These are phyloP conservation scores for Penicillium verhagenii DNA, from an alignment of 495 filamentous ascomycete genomes.

Conservation along the genomic window DNA sequence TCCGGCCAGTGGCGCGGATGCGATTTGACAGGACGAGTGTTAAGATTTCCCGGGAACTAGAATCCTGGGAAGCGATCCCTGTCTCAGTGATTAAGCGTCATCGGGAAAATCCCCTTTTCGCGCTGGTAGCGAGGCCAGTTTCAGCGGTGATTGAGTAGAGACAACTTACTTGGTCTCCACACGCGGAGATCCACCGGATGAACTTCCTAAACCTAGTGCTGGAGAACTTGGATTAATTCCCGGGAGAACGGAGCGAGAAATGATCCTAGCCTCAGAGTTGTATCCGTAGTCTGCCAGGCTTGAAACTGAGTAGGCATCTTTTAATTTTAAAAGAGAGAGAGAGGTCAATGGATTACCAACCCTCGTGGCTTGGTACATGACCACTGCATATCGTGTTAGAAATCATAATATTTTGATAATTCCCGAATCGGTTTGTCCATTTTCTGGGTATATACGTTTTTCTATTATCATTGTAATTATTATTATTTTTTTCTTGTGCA, in stretches of 20 bases:
- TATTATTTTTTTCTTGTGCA: background rate
- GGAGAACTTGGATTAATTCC: too few species aligned
- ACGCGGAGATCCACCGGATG: conserved; percentile 7
- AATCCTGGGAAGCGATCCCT: conserved; percentile 8
- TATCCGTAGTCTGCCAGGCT: background rate
- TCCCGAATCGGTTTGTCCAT: background rate
- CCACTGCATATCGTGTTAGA: background rate
- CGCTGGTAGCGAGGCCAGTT: background rate
- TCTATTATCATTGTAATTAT: background rate
- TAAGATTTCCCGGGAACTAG: conserved; percentile 16
- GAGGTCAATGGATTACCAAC: too few species aligned
- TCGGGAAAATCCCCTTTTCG: background rate
- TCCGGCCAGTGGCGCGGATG: conserved; percentile 3
- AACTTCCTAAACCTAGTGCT: conserved; percentile 8
- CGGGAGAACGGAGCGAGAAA: background rate
- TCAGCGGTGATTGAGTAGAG: background rate
- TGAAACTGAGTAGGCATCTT: background rate
- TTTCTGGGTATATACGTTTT: background rate
- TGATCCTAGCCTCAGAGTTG: conserved; percentile 12
- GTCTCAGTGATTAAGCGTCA: background rate
- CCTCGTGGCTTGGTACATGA: background rate
- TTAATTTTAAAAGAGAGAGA: too few species aligned
- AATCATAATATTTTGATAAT: background rate
- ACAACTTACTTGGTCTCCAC: conserved; percentile 5
- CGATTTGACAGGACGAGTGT: conserved; percentile 1